Percentiles rank a stretch among this genome's conserved stretches.
Conservation (phyloP, 176 grass and related monocot genomes). For the Carex littledalei region DNA sequence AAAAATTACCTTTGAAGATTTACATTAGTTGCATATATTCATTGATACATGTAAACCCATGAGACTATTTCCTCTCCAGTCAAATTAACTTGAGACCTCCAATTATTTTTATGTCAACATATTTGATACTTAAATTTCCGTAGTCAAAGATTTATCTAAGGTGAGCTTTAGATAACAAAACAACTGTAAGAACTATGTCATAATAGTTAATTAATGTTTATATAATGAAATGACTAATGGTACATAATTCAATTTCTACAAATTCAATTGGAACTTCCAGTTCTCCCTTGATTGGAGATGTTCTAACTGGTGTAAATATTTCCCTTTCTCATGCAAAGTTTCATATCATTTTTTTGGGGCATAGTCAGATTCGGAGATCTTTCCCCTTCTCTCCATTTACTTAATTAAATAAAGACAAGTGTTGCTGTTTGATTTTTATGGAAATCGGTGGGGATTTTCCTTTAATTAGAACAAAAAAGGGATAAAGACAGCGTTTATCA, state of each 20-base stretch:
- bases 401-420: not conserved
- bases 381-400: not conserved
- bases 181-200: not conserved
- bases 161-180: not conserved
- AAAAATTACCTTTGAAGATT: not conserved
- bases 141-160: not conserved
- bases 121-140: not conserved
- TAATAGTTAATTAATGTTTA: not conserved
- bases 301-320: not conserved
- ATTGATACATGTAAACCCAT: not conserved
- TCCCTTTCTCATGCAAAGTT: constrained; percentile 11
- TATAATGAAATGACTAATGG: not conserved
- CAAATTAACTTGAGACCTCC: not conserved
- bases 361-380: not conserved
- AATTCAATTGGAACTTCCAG: not conserved
- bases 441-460: too few species aligned
- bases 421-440: too few species aligned
- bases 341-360: not conserved
- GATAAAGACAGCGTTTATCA: too few species aligned
- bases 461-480: too few species aligned
- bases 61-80: not conserved
- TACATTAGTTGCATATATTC: not conserved
- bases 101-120: not conserved
- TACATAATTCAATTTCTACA: not conserved
- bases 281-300: not conserved